Base-by-base conservation (phyloP, 1,284 basidiomycete genomes). In the Naganishia cerealis region DNA sequence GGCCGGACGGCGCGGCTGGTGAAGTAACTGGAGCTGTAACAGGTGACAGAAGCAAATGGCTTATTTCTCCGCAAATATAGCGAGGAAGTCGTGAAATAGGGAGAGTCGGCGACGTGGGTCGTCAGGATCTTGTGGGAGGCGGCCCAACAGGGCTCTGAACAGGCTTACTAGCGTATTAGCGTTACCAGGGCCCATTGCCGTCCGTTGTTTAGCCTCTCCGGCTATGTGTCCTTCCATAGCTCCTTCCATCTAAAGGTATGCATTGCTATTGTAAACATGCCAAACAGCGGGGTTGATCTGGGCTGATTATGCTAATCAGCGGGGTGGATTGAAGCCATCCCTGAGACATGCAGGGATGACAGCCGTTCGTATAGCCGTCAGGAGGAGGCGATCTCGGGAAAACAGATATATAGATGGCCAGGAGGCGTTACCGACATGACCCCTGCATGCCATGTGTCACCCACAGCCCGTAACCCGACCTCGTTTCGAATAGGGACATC, bases 171-270 rank as follows among this genome's bases (percentile, higher is more conserved):
- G 43, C 43, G 43, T 18, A 33, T 2, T 33, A 33, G 29, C 29
- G 29, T 33, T 33, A 33, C 29, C 29, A 33, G 29, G 6, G 29
- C 29, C 3, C 29, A 33, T 3, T 33, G 29, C 29, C 7, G 43
- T 46, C 43, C 16, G 13, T 58, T 42, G 39, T 46, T 59, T 59
- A 59, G 57, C 42, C 57, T 59, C 57, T 59, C 57, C 57, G 57
- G 57, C 57, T 59, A 59, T 48, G 40, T 58, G 21, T 13, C 55
- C 56, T 57, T 40, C 21, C 42, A 24, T n/a, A n/a, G n/a, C 56
- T 24, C 18, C n/a, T 21, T 40, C n/a, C 18, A 36, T 36, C 18
- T n/a, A 29, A 39, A 36, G 33, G 29, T 8, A n/a, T 56, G 40
- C 13, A 42, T 42, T n/a, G 16, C 16, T 46, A 7, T 4, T 46